Evolutionary conservation across 345 rosid genomes (phyloP).

Genomic region (Salix udensis): DNA sequence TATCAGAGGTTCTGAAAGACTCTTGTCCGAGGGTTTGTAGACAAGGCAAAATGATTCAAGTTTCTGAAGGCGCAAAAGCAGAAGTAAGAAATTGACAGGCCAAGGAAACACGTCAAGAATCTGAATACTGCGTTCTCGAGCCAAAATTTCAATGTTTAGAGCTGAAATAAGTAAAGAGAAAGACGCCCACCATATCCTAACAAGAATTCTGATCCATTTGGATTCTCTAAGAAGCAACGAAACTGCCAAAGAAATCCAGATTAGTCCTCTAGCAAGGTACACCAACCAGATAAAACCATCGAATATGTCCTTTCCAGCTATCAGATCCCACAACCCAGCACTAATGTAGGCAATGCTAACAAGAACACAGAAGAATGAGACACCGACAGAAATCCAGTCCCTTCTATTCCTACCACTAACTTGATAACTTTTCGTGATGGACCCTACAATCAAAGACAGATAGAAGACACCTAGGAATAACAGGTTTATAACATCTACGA

Average conservation of each 20-base stretch:
- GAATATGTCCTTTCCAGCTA: conserved; percentile 6
- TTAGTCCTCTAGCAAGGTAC: conserved; percentile 44
- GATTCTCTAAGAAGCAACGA: conserved; percentile 54
- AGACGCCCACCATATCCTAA: conserved; percentile 64
- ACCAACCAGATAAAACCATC: conserved; percentile 26
- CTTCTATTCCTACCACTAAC: conserved; percentile 21
- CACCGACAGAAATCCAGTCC: conserved; percentile 37
- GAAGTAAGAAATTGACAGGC: conserved; percentile 48
- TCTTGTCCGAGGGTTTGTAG: conserved; percentile 15
- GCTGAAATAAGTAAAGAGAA: conserved; percentile 47
- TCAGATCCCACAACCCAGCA: conserved; percentile 39
- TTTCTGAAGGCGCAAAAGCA: conserved; percentile 52
- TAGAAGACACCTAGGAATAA: conserved; percentile 55
- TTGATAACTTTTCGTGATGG: conserved; percentile 20
- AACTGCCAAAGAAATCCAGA: conserved; percentile 57
- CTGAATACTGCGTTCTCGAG: conserved; percentile 27
- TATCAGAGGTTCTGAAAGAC: conserved; percentile 47
- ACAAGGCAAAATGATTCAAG: conserved; percentile 17
- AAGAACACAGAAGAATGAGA: conserved; percentile 41
- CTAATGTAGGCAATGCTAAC: conserved; percentile 37
- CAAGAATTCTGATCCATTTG: conserved; percentile 38
- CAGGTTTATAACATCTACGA: conserved; percentile 50
- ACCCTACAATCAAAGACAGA: conserved; percentile 36
- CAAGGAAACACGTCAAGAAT: conserved; percentile 40
- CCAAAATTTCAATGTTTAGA: conserved; percentile 34